Percentiles rank a stretch among this genome's conserved stretches.
Conservation (phyloP, 768 basidiomycete genomes). For the Suillus discolor region DNA sequence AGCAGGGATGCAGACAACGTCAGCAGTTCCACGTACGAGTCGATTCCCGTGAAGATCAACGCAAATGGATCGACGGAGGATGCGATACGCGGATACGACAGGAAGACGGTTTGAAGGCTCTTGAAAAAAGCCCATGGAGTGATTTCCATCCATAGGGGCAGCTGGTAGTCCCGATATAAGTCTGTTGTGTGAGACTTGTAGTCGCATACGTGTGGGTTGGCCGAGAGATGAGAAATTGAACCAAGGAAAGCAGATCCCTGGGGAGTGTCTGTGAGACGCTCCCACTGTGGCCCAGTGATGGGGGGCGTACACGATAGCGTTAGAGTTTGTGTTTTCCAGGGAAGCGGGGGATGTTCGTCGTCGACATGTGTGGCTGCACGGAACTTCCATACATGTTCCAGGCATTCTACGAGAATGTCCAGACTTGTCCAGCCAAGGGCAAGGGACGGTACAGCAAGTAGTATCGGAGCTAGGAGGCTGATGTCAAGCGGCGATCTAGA, state of each 20-base stretch:
- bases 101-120: conserved; percentile 21
- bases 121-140: conserved; percentile 37
- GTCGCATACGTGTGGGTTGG: neutral
- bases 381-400: conserved; percentile 19
- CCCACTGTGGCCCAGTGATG: conserved; percentile 29
- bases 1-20: conserved; percentile 2
- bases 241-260: conserved; percentile 37
- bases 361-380: neutral
- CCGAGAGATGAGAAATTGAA: conserved; percentile 35
- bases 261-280: conserved; percentile 29
- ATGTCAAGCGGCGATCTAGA: conserved; percentile 21
- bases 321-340: conserved; percentile 20
- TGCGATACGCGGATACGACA: neutral
- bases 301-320: conserved; percentile 38
- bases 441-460: conserved; percentile 19
- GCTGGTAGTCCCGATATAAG: neutral
- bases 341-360: conserved; percentile 28
- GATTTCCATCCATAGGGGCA: conserved; percentile 19
- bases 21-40: neutral
- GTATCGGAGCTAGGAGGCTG: conserved; percentile 12
- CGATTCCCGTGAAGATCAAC: neutral
- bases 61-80: neutral
- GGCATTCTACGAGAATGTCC: conserved; percentile 38
- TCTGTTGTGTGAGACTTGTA: neutral
- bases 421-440: conserved; percentile 35